These are phyloP conservation scores for Gracilaria caudata DNA, from an alignment of 23 red algal species.

Conservation along the genomic window DNA sequence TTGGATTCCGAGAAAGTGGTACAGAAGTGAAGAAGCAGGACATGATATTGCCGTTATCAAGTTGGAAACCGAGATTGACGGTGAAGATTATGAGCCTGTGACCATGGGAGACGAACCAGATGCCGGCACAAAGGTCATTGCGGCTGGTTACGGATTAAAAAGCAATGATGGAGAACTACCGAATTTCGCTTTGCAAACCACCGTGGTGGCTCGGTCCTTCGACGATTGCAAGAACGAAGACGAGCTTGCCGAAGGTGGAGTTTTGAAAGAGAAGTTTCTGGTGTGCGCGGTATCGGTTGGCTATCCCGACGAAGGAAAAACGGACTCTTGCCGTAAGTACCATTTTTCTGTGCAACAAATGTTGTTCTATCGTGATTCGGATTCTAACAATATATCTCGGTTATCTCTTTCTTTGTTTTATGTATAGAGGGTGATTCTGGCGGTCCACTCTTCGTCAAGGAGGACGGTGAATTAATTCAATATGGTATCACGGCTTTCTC, in stretches of 20 bases:
- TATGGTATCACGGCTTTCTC: slow-evolving; percentile 49
- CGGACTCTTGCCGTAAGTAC: slow-evolving; percentile 62
- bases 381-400: slow-evolving; percentile 15
- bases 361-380: background rate
- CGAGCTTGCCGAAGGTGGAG: background rate
- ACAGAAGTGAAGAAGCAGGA: background rate
- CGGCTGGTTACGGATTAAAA: slow-evolving; percentile 39
- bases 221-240: slow-evolving; percentile 13
- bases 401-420: background rate
- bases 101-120: slow-evolving; percentile 30
- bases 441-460: slow-evolving; percentile 35
- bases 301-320: slow-evolving; percentile 44
- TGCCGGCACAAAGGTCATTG: slow-evolving; percentile 32
- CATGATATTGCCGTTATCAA: slow-evolving; percentile 45
- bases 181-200: slow-evolving; percentile 39
- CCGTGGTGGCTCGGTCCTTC: slow-evolving; percentile 19
- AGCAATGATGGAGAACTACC: slow-evolving; percentile 21
- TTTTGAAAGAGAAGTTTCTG: slow-evolving; percentile 13
- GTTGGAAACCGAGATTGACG: slow-evolving; percentile 17
- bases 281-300: slow-evolving; percentile 49
- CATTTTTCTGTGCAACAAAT: background rate
- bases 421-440: slow-evolving; percentile 48
- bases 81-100: slow-evolving; percentile 13
- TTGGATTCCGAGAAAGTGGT: slow-evolving; percentile 23
- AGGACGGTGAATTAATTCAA: slow-evolving; percentile 26